Conservation (phyloP, 352 stramenopile species). For the Globisporangium solare region DNA sequence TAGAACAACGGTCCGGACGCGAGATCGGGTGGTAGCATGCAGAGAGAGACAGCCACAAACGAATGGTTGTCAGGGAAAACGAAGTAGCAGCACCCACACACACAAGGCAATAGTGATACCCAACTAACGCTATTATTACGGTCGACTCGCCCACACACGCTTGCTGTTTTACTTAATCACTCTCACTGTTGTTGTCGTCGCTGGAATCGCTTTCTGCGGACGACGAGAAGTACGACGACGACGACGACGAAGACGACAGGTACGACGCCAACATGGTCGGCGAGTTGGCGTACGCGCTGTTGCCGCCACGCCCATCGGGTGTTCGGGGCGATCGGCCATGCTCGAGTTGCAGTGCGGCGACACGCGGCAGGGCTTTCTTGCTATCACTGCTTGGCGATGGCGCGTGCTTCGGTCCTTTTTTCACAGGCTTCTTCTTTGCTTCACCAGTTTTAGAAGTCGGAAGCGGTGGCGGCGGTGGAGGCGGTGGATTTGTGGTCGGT, state of each 20-base stretch:
- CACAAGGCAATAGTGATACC: too few species aligned
- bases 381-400: not conserved
- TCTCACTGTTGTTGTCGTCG: slow-evolving; percentile 32
- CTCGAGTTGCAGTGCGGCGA: slow-evolving; percentile 14
- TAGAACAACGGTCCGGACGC: slow-evolving; percentile 16
- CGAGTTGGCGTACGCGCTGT: slow-evolving; percentile 25
- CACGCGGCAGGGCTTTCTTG: slow-evolving; percentile 12
- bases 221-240: slow-evolving; percentile 80
- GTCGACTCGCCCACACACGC: too few species aligned
- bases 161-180: slow-evolving; percentile 20
- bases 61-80: not conserved
- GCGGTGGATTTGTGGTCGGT: slow-evolving; percentile 7
- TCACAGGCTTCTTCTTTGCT: slow-evolving; percentile 13
- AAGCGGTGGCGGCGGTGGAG: slow-evolving; percentile 19
- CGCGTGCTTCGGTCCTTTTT: slow-evolving; percentile 19
- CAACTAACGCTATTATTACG: too few species aligned
- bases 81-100: too few species aligned
- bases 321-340: not conserved
- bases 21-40: not conserved
- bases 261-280: slow-evolving; percentile 52
- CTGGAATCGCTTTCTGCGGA: slow-evolving; percentile 70
- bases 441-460: slow-evolving; percentile 9
- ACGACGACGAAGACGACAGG: slow-evolving; percentile 50
- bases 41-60: not conserved
- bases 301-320: not conserved